Base-by-base conservation (phyloP, 345 rosid genomes). In the Barbarea vulgaris region DNA sequence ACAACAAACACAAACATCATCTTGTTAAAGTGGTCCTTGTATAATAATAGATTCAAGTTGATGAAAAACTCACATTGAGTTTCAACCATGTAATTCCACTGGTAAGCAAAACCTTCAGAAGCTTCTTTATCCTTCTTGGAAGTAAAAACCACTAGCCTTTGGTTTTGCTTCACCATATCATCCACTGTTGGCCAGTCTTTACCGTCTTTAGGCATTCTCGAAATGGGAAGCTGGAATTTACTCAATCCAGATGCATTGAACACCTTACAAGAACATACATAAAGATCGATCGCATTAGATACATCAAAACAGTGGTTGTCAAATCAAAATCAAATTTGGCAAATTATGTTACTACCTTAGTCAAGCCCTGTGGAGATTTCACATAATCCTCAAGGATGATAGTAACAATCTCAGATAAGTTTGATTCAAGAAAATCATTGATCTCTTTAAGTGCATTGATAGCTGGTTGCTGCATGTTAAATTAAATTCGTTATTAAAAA, bases 371-470 rank as follows among this genome's bases (percentile, higher is more conserved):
- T 9, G 90, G 68, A 58, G 99, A 81, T 57, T 81, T 83, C 71
- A 95, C 99, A 55, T 94, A 94, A 77, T 94, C 98, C 83, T 94
- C 98, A 0, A 94, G 85, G 59, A 94, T 90, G 70, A 94, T 90
- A 10, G 98, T 94, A 75, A 91, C 84, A 21, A 91, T 90, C 85
- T 94, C 97, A 18, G 88, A 81, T 13, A 90, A 88, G 67, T 90
- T 91, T 6, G 86, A 83, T 72, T 80, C 85, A 63, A 94, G 82
- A 79, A 90, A 94, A 3, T 67, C 63, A 54, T 85, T 82, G 13
- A 92, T 79, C 90, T 91, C 97, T 83, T 81, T 89, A 12, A 95
- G 87, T 53, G 83, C 96, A 13, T 89, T 86, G 50, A 85, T 64
- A 22, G 99, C 97, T 25, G 97, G 99, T 87, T 85, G 87, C 99